Evolutionary conservation across 1,139 yeast species (phyloP).

Genomic region (Yamadazyma sp.): DNA sequence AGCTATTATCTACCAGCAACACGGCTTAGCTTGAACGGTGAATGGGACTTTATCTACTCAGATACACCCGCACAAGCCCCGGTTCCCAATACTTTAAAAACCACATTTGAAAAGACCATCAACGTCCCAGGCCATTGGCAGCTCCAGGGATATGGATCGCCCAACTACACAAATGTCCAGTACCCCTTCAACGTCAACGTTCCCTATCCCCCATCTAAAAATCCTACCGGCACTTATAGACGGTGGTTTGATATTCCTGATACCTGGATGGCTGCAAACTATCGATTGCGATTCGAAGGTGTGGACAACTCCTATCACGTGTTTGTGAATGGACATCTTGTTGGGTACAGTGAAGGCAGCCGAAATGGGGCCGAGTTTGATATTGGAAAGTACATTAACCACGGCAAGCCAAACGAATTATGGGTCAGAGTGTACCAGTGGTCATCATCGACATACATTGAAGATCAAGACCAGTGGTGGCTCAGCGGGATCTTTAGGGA

Average conservation of each 20-base stretch:
- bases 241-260: slow-evolving; percentile 19
- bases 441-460: slow-evolving; percentile 30
- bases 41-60: slow-evolving; percentile 26
- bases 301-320: slow-evolving; percentile 32
- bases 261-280: slow-evolving; percentile 13
- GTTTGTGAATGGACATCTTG: slow-evolving; percentile 23
- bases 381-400: slow-evolving; percentile 13
- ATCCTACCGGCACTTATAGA: slow-evolving; percentile 34
- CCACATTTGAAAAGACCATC: slow-evolving; percentile 14
- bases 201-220: slow-evolving; percentile 29
- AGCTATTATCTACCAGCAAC: slow-evolving; percentile 15
- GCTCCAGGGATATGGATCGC: slow-evolving; percentile 30
- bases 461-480: slow-evolving; percentile 40
- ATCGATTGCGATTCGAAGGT: slow-evolving; percentile 30
- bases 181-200: slow-evolving; percentile 33
- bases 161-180: slow-evolving; percentile 29
- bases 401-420: slow-evolving; percentile 14
- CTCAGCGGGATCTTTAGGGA: slow-evolving; percentile 26
- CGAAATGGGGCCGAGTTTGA: slow-evolving; percentile 32
- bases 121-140: slow-evolving; percentile 39
- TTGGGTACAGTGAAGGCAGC: slow-evolving; percentile 32
- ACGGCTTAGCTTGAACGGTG: slow-evolving; percentile 24
- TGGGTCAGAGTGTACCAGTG: slow-evolving; percentile 31
- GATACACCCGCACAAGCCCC: slow-evolving; percentile 22
- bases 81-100: slow-evolving; percentile 8